phyloP scores from a whole-genome alignment of 2,329 filamentous ascomycete species.

The Cadophora malorum region DNA sequence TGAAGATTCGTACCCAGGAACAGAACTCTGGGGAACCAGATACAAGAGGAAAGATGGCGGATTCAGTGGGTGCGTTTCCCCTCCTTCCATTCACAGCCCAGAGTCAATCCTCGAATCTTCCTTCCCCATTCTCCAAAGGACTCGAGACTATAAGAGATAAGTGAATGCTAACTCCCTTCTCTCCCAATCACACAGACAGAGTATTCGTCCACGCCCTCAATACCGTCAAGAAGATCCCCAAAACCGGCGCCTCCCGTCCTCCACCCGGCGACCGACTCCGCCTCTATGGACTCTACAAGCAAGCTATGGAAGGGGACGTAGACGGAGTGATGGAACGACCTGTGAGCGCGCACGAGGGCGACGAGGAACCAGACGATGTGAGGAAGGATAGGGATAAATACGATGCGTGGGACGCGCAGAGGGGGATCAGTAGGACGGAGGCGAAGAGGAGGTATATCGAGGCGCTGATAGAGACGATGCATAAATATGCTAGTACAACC shows the following conservation, averaged over 20 bases:
- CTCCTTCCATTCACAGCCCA: background rate
- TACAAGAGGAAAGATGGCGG: constrained; percentile 52
- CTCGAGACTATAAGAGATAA: background rate
- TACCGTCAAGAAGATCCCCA: constrained; percentile 96
- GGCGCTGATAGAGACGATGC: constrained; percentile 95
- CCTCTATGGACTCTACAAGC: constrained; percentile 98
- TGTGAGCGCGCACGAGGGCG: constrained; percentile 59
- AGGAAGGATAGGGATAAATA: constrained; percentile 71
- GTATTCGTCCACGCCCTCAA: constrained; percentile 99
- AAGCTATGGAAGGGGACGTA: constrained; percentile 98
- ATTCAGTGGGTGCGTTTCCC: constrained; percentile 56
- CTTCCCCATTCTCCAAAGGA: background rate
- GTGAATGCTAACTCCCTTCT: background rate
- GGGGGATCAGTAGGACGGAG: constrained; percentile 83
- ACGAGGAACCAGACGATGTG: constrained; percentile 56
- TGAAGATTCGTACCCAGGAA: background rate
- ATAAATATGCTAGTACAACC: constrained; percentile 86
- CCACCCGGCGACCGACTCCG: constrained; percentile 84
- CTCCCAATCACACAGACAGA: constrained; percentile 68
- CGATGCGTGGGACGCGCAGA: constrained; percentile 95
- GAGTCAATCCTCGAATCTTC: background rate
- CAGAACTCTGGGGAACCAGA: background rate
- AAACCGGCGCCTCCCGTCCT: constrained; percentile 88
- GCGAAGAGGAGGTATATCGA: constrained; percentile 94
- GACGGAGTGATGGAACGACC: constrained; percentile 92